Conservation (phyloP, 106 monocot genomes). For the Dendrobium nobile region DNA sequence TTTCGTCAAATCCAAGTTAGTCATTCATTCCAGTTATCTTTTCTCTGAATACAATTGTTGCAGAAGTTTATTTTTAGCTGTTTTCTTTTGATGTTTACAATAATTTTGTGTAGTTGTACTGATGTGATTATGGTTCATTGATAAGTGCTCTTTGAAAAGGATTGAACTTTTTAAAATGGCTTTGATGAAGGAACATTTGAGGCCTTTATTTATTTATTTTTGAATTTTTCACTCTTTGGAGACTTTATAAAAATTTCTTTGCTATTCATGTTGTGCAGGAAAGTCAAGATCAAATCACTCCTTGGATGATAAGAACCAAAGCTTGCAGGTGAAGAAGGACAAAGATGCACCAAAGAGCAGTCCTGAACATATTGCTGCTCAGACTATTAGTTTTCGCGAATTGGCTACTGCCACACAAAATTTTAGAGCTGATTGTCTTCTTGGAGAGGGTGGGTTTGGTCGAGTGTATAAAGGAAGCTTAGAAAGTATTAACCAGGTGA, state of each 20-base stretch:
- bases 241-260: neutral
- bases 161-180: neutral
- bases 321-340: slow-evolving; percentile 16
- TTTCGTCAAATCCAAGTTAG: no score
- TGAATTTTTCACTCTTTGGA: neutral
- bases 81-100: neutral
- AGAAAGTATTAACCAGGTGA: slow-evolving; percentile 38
- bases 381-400: slow-evolving; percentile 16
- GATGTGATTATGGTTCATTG: no score
- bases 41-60: neutral
- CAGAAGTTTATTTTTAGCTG: neutral
- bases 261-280: neutral
- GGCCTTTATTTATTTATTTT: neutral
- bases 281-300: slow-evolving; percentile 13
- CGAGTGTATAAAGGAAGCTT: slow-evolving; percentile 35
- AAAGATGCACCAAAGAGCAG: slow-evolving; percentile 12
- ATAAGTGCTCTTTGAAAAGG: no score
- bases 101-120: neutral
- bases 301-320: slow-evolving; percentile 18
- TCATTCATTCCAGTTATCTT: no score
- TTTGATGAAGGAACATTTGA: neutral
- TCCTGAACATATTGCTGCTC: slow-evolving; percentile 32
- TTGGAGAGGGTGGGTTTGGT: slow-evolving; percentile 30
- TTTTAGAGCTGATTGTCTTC: slow-evolving; percentile 22
- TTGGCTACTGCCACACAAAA: slow-evolving; percentile 17